phyloP scores from a whole-genome alignment of 163 green algal species.

The Chloroidium sp. region DNA sequence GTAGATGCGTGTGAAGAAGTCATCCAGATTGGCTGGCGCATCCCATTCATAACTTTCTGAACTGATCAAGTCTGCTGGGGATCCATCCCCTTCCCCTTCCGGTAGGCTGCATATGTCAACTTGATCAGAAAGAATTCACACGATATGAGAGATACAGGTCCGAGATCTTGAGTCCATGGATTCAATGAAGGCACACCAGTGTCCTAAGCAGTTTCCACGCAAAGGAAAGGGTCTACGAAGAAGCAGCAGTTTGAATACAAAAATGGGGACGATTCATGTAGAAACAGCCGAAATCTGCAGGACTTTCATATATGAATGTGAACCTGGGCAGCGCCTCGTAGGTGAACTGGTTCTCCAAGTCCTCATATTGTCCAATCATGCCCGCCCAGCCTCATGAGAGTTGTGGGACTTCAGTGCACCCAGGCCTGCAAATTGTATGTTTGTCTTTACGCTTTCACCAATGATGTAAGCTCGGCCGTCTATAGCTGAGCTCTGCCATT shows the following conservation, averaged over 20 bases:
- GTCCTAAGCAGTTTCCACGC: not conserved
- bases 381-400: not conserved
- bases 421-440: too few species aligned
- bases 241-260: not conserved
- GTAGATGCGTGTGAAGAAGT: constrained; percentile 84
- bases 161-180: not conserved
- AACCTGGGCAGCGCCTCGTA: constrained; percentile 3
- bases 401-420: too few species aligned
- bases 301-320: not conserved
- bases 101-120: constrained; percentile 7
- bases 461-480: too few species aligned
- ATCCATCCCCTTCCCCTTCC: constrained; percentile 3
- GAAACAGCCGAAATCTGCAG: not conserved
- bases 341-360: not conserved
- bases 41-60: constrained; percentile 64
- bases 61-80: constrained; percentile 31
- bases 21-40: constrained; percentile 78
- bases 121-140: not conserved
- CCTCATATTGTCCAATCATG: not conserved
- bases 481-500: too few species aligned
- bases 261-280: not conserved
- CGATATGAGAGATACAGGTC: not conserved
- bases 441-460: too few species aligned
- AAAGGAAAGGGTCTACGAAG: not conserved
- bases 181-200: not conserved